Conservation (phyloP, 495 filamentous ascomycete genomes). For the Pyronema domesticum region DNA sequence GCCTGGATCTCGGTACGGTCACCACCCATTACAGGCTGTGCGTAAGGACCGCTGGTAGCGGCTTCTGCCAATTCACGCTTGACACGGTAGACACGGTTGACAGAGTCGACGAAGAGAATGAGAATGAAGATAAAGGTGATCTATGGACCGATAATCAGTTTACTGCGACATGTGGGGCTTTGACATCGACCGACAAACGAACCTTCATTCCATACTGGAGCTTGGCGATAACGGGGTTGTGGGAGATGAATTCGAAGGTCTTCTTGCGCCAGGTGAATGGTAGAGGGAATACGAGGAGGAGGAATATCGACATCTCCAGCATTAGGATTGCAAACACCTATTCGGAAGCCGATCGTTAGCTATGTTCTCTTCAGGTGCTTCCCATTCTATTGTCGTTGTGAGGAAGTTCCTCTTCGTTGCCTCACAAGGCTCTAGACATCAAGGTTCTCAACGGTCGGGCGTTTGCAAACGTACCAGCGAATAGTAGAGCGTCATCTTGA, state of each 20-base stretch:
- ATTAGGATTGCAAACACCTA: slow-evolving; percentile 92
- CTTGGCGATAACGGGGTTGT: slow-evolving; percentile 66
- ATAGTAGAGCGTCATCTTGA: slow-evolving; percentile 92
- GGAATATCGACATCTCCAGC: slow-evolving; percentile 82
- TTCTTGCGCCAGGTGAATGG: slow-evolving; percentile 73
- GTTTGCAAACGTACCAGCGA: slow-evolving; percentile 53
- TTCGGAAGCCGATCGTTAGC: slow-evolving; percentile 20
- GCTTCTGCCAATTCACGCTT: slow-evolving; percentile 63
- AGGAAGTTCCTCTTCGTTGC: neutral
- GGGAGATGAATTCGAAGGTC: slow-evolving; percentile 76
- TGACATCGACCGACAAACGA: slow-evolving; percentile 7
- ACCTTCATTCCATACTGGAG: slow-evolving; percentile 68
- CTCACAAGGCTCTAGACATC: neutral
- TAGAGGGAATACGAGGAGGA: slow-evolving; percentile 77
- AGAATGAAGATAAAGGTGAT: slow-evolving; percentile 98
- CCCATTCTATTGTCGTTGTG: neutral
- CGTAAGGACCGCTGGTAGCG: slow-evolving; percentile 23
- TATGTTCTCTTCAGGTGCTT: slow-evolving; percentile 8
- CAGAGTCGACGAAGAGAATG: slow-evolving; percentile 94
- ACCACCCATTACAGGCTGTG: slow-evolving; percentile 57
- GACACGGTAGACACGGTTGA: slow-evolving; percentile 95
- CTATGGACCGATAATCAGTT: slow-evolving; percentile 42
- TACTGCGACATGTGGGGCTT: slow-evolving; percentile 24
- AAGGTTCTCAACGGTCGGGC: slow-evolving; percentile 4
- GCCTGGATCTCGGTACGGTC: slow-evolving; percentile 97